Conservation (phyloP, 805 yeast genomes). For the Tanozyma kutaoensis region DNA sequence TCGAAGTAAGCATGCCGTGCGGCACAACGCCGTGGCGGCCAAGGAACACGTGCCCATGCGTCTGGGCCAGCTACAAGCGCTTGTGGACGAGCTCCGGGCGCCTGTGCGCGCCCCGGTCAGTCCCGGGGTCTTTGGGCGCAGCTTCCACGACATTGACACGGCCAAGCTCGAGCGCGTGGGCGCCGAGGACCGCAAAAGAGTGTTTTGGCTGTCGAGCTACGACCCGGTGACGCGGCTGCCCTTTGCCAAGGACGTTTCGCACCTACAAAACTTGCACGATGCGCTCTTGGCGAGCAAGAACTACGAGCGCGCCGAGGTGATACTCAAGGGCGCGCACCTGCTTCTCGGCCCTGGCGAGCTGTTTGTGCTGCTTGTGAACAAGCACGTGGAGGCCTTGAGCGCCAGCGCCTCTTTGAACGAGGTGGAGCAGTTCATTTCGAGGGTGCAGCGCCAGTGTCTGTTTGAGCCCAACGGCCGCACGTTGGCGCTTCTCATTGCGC, state of each 20-base stretch:
- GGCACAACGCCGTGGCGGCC: no score
- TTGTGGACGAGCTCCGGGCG: no score
- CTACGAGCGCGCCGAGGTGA: slow-evolving; percentile 55
- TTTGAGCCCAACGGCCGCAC: slow-evolving; percentile 39
- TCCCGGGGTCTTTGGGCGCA: no score
- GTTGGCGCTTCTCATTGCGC: slow-evolving; percentile 43
- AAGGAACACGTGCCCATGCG: no score
- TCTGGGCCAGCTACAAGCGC: no score
- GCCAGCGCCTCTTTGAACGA: slow-evolving; percentile 27
- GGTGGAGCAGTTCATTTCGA: slow-evolving; percentile 27
- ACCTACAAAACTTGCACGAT: slow-evolving; percentile 66
- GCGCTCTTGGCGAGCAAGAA: slow-evolving; percentile 61
- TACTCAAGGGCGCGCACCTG: slow-evolving; percentile 48
- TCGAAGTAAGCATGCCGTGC: no score
- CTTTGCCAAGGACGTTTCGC: slow-evolving; percentile 43
- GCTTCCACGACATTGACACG: no score
- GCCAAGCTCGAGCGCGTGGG: no score
- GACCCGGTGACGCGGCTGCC: slow-evolving; percentile 29
- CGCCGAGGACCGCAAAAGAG: no score
- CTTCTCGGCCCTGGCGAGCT: slow-evolving; percentile 26
- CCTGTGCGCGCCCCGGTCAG: no score
- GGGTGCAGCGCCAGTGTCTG: slow-evolving; percentile 11
- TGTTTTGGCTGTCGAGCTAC: no score
- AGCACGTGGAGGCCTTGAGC: slow-evolving; percentile 33
- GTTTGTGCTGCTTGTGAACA: slow-evolving; percentile 56